phyloP scores from a whole-genome alignment of 2,329 filamentous ascomycete species.

The Fusarium aywerte region DNA sequence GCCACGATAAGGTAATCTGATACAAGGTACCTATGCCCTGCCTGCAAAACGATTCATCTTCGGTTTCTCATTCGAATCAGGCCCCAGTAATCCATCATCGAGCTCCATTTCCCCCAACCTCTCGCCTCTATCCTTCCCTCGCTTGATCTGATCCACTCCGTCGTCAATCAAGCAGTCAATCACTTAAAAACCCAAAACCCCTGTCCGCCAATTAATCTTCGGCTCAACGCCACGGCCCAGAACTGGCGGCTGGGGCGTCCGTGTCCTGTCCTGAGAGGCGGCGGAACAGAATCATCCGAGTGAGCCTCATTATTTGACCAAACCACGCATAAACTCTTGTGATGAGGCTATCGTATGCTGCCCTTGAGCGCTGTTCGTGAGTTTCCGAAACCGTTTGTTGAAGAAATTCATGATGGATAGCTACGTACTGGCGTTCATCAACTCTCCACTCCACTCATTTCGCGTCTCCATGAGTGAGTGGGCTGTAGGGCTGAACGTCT shows the following conservation, averaged over 20 bases:
- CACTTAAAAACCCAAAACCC: conserved; percentile 13
- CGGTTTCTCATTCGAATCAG: conserved; percentile 19
- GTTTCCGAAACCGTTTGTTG: neutral
- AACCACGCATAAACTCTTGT: neutral
- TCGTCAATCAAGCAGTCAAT: conserved; percentile 5
- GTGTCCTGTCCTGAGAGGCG: conserved; percentile 15
- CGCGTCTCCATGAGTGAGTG: conserved; percentile 14
- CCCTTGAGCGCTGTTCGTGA: neutral
- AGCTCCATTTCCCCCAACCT: conserved; percentile 13
- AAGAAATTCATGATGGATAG: neutral
- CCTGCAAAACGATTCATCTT: conserved; percentile 6
- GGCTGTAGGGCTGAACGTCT: conserved; percentile 34
- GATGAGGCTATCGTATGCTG: conserved; percentile 4
- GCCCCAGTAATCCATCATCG: conserved; percentile 19
- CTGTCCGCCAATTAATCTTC: conserved; percentile 17
- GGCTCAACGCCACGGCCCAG: conserved; percentile 21
- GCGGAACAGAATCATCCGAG: conserved; percentile 23
- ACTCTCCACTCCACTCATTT: conserved; percentile 3
- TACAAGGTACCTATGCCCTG: conserved; percentile 4
- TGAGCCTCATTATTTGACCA: conserved; percentile 29
- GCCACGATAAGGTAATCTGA: conserved; percentile 1
- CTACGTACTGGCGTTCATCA: conserved; percentile 5
- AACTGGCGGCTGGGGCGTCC: conserved; percentile 10
- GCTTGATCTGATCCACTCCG: conserved; percentile 15
- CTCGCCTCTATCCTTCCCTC: conserved; percentile 14